Evolutionary conservation across 2,329 filamentous ascomycete species (phyloP), one percentile per base, ranked within the genome.

Genomic region (Esteya vermicola): DNA sequence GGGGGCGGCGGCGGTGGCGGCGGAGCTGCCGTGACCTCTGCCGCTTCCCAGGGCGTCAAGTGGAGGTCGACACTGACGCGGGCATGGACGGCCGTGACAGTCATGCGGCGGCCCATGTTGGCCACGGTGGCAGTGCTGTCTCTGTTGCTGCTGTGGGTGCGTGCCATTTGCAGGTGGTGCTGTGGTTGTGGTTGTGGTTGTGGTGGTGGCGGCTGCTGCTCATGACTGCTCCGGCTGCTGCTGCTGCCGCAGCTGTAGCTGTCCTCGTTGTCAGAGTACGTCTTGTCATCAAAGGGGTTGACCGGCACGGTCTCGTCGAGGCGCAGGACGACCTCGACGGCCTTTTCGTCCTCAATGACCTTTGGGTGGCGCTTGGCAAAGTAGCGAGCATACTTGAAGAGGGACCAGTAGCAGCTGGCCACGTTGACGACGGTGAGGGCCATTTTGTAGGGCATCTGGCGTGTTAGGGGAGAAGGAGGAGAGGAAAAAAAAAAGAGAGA

Each of bases 351-450:
- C 23, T 41, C 40, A 30, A 41, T 30, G 28, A 41, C 40, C 30
- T 41, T 41, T 16, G 40, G 40, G 18, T 41, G 40, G 30, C 40
- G 34, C 8, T 14, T 31, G 27, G 40, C 40, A 38, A 41, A 41
- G 34, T 41, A 41, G 34, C 40, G 34, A 13, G 40, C 40, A 16
- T 41, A 41, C 35, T 41, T 41, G 34, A 34, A 41, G 28, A 41
- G 34, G 16, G 40, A 38, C 40, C 40, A 41, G 40, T 41, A 41
- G 40, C 40, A 41, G 18, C 34, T 38, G 22, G 40, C 40, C 7
- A 41, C 33, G 30, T 41, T 41, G 34, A 41, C 36, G 19, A 21
- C 20, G 14, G 34, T 25, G 14, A 41, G 28, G 28, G 33, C 22
- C 14, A 41, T 18, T 22, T 41, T 41, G 28, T 41, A 41, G 18